Evolutionary conservation across 805 yeast species (phyloP), one percentile per base, ranked within the genome.

Genomic region (Cyberlindnera mycetangii): DNA sequence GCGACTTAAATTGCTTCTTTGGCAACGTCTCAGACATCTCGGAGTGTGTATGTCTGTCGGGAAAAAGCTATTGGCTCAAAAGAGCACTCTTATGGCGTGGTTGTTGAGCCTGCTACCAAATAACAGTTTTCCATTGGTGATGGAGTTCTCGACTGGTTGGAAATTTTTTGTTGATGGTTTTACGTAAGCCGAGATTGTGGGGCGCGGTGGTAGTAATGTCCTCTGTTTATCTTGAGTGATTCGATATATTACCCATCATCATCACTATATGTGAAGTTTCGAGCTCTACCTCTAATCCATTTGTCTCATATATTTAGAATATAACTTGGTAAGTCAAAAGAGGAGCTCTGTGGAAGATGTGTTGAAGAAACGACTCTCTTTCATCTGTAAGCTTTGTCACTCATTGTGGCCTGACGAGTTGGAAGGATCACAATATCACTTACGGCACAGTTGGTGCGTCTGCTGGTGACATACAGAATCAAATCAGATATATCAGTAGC

Each of bases 401-500:
- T 56, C 60, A 54, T 54, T 3, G 88, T 75, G 2, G 93, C 96
- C 70, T 90, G 97, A 68, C 86, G 82, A 37, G 83, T 78, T 12
- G 96, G 88, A 65, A 89, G 84, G n/a, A 92, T 81, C 59, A 89
- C 72, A 9, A 89, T 76, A 59, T 89, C 95, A 5, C 85, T 83
- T 55, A 80, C 64, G 1, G 80, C 84, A 2, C 81, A 76, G 53
- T 78, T 79, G 44, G 66, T 68, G 49, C 72, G 73, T 67, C 85
- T 75, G 2, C 83, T 71, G 16, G 79, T 67, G 8, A 77, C 74
- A 52, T 75, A 80, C 5, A 75, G 75, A 50, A 79, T 76, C 48
- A 79, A 56, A 49, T 80, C 85, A 6, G 85, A 83, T 49, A 79
- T 70, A 54, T 80, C 85, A 16, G 68, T 74, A 1, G 85, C 80